Conservation (phyloP, 1,284 basidiomycete genomes). For the Volvariella surrecta region DNA sequence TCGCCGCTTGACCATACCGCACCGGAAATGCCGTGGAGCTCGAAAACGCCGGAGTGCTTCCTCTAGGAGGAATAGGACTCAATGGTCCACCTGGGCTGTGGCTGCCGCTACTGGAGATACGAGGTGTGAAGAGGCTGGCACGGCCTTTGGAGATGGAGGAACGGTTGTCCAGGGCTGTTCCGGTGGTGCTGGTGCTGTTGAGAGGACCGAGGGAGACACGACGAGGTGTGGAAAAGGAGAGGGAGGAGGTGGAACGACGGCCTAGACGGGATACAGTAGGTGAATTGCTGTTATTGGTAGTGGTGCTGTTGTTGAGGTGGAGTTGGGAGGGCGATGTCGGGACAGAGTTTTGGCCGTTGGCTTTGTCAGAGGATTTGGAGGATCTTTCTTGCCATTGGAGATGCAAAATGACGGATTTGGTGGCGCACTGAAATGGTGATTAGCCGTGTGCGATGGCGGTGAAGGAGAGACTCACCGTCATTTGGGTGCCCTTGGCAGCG, state of each 20-base stretch:
- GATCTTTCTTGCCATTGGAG: constrained; percentile 80
- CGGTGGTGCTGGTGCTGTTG: constrained; percentile 32
- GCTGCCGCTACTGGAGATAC: constrained; percentile 6
- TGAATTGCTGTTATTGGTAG: too few species aligned
- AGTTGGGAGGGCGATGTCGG: not conserved
- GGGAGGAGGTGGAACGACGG: too few species aligned
- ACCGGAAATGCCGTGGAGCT: constrained; percentile 29
- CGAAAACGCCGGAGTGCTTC: constrained; percentile 26
- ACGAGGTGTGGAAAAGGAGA: constrained; percentile 34
- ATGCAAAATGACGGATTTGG: constrained; percentile 81
- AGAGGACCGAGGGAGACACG: constrained; percentile 18
- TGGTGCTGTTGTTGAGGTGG: constrained; percentile 8
- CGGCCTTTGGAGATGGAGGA: constrained; percentile 13
- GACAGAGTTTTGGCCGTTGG: not conserved
- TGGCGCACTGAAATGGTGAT: constrained; percentile 57
- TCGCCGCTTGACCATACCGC: constrained; percentile 56
- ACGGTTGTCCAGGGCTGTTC: constrained; percentile 20
- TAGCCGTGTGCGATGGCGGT: not conserved
- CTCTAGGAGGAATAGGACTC: constrained; percentile 38
- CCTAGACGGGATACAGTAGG: too few species aligned
- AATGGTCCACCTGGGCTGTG: constrained; percentile 20
- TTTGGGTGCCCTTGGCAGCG: constrained; percentile 81
- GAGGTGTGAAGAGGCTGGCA: constrained; percentile 6
- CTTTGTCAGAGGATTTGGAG: constrained; percentile 8
- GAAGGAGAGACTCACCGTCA: constrained; percentile 57